Evolutionary conservation across 805 yeast species (phyloP).

Genomic region (Maudiozyma barnettii): DNA sequence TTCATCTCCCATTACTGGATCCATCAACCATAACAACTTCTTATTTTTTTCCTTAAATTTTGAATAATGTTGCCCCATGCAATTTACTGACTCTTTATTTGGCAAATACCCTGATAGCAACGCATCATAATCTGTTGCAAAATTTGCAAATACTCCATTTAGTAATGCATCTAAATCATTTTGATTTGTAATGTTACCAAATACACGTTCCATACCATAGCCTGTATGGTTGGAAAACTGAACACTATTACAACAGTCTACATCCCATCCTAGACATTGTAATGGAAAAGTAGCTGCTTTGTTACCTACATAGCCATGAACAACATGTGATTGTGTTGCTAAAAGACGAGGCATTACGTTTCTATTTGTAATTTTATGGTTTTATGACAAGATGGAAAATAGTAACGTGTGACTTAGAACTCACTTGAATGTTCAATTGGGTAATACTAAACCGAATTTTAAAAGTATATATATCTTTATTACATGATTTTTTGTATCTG

Average conservation of each 20-base stretch:
- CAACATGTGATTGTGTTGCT: conserved; percentile 71
- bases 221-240: conserved; percentile 91
- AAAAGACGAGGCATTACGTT: conserved; percentile 13
- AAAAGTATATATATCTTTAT: no score
- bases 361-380: background rate
- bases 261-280: conserved; percentile 85
- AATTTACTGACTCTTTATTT: conserved; percentile 39
- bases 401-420: no score
- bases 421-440: no score
- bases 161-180: conserved; percentile 33
- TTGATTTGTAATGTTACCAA: conserved; percentile 38
- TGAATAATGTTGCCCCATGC: conserved; percentile 34
- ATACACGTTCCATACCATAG: conserved; percentile 34
- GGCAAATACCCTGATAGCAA: conserved; percentile 63
- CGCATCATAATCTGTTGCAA: conserved; percentile 38
- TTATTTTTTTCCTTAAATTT: conserved; percentile 31
- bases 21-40: conserved; percentile 46
- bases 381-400: no score
- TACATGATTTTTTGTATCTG: no score
- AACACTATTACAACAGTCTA: conserved; percentile 80
- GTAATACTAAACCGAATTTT: no score
- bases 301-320: conserved; percentile 93
- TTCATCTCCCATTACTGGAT: conserved; percentile 78
- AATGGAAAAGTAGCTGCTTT: conserved; percentile 84
- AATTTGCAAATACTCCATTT: conserved; percentile 31